phyloP scores from a whole-genome alignment of 257 asterid species.

The Leonotis leonurus region DNA sequence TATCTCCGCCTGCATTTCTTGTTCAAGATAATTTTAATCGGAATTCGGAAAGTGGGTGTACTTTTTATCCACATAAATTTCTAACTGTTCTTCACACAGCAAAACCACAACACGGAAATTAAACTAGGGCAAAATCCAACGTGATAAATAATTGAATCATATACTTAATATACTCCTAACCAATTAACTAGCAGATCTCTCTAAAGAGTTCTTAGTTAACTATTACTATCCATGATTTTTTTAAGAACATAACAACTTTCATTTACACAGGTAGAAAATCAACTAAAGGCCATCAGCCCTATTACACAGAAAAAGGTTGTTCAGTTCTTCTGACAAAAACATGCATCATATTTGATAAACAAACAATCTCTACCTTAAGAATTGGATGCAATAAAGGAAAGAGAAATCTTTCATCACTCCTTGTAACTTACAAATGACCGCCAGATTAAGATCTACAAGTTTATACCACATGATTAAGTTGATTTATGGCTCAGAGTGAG shows the following conservation, averaged over 20 bases:
- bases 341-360: not conserved
- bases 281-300: not conserved
- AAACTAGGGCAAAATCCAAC: not conserved
- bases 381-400: not conserved
- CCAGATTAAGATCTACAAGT: not conserved
- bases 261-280: not conserved
- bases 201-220: no score
- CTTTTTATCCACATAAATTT: not conserved
- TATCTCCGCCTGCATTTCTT: not conserved
- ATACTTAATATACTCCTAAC: not conserved
- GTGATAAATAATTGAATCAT: not conserved
- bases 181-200: not conserved
- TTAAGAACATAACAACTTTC: not conserved
- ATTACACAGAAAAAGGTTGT: not conserved
- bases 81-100: not conserved
- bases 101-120: not conserved
- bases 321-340: not conserved
- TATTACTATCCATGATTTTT: not conserved
- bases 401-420: not conserved
- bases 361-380: not conserved
- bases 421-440: not conserved
- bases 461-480: not conserved
- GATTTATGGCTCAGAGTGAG: not conserved
- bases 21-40: not conserved
- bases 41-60: not conserved